Percentiles rank a stretch among this genome's conserved stretches.
phyloP scores from a whole-genome alignment of 2,329 filamentous ascomycete genomes.

The Phoma herbarum region DNA sequence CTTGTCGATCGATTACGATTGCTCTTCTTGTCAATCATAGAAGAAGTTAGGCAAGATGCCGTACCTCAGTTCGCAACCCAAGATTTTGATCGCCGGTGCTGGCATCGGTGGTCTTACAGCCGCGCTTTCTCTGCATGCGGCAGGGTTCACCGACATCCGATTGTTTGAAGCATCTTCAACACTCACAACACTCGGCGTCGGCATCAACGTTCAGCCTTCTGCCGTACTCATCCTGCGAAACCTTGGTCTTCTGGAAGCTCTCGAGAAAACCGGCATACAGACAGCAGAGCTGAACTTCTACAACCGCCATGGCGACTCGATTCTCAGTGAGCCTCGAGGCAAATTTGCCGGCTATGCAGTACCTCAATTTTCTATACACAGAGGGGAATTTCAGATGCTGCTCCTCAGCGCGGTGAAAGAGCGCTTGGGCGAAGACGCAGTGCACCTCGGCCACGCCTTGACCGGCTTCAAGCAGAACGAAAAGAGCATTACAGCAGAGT shows the following conservation, averaged over 20 bases:
- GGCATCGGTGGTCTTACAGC: slow-evolving; percentile 80
- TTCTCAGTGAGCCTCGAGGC: slow-evolving; percentile 56
- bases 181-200: slow-evolving; percentile 57
- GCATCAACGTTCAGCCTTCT: slow-evolving; percentile 59
- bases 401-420: slow-evolving; percentile 55
- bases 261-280: slow-evolving; percentile 54
- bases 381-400: slow-evolving; percentile 58
- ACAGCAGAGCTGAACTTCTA: slow-evolving; percentile 58
- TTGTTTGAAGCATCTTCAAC: slow-evolving; percentile 55
- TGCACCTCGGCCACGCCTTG: slow-evolving; percentile 54
- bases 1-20: slow-evolving; percentile 1
- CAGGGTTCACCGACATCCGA: slow-evolving; percentile 62
- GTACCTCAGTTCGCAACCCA: slow-evolving; percentile 33
- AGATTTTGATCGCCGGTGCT: slow-evolving; percentile 49
- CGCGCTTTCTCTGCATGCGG: slow-evolving; percentile 75
- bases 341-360: slow-evolving; percentile 54
- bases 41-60: slow-evolving; percentile 24
- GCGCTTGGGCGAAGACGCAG: slow-evolving; percentile 50
- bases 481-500: slow-evolving; percentile 51
- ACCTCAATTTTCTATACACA: slow-evolving; percentile 57
- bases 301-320: slow-evolving; percentile 55
- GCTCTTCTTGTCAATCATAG: not conserved
- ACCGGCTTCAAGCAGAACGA: slow-evolving; percentile 49
- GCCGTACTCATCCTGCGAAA: slow-evolving; percentile 57
- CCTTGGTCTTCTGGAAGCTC: slow-evolving; percentile 53